Evolutionary conservation across 2,329 filamentous ascomycete genomes (phyloP).

Genomic region (Epichloe brachyelytri): DNA sequence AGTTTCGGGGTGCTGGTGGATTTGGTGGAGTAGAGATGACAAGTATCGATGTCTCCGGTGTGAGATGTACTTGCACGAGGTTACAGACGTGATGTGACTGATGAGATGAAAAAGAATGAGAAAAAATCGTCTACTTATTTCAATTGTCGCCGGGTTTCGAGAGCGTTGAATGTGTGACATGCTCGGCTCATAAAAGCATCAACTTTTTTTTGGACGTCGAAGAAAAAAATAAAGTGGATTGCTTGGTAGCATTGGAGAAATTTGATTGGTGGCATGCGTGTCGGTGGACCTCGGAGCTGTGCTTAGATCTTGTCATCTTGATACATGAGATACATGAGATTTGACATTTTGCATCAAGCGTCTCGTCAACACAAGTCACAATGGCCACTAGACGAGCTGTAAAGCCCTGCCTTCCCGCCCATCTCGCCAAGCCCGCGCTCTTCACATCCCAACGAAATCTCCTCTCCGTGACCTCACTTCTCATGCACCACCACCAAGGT

Average conservation of each 20-base stretch:
- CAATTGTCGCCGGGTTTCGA: not conserved
- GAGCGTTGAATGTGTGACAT: too few relatives aligned
- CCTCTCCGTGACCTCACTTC: not conserved
- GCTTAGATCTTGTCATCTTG: not conserved
- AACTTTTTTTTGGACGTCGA: too few relatives aligned
- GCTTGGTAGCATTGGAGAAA: not conserved
- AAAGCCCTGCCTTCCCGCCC: not conserved
- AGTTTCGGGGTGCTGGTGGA: too few relatives aligned
- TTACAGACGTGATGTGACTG: too few relatives aligned
- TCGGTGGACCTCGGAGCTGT: not conserved
- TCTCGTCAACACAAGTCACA: not conserved
- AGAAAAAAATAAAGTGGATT: not conserved
- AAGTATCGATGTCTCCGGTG: too few relatives aligned
- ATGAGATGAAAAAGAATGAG: accelerated
- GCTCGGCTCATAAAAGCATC: too few relatives aligned
- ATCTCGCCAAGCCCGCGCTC: not conserved
- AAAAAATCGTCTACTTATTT: not conserved
- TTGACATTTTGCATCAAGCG: not conserved
- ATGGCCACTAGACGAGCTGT: not conserved
- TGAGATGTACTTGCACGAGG: too few relatives aligned
- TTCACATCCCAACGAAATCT: not conserved
- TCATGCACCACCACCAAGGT: not conserved
- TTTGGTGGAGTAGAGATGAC: too few relatives aligned
- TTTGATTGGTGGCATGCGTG: not conserved
- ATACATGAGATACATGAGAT: not conserved